Evolutionary conservation across 2,329 filamentous ascomycete species (phyloP).

Genomic region (Microcyclospora pomicola): DNA sequence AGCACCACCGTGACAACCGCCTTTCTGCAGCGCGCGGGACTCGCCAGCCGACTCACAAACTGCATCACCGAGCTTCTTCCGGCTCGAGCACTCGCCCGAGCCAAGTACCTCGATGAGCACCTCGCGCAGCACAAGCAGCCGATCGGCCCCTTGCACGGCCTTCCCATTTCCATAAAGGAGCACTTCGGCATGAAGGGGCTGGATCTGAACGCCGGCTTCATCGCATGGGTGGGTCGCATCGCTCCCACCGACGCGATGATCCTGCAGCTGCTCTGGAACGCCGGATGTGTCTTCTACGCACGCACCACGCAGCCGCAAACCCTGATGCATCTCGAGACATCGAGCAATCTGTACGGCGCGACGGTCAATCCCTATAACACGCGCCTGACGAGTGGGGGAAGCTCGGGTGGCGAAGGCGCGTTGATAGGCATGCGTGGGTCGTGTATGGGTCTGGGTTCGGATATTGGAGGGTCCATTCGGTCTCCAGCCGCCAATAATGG

Average conservation of each 20-base stretch:
- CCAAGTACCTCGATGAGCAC: constrained; percentile 29
- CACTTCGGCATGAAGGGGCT: constrained; percentile 37
- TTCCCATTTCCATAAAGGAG: constrained; percentile 41
- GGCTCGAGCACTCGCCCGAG: constrained; percentile 24
- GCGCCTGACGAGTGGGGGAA: constrained; percentile 38
- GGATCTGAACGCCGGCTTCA: constrained; percentile 37
- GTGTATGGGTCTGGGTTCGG: constrained; percentile 40
- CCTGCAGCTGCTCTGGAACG: constrained; percentile 31
- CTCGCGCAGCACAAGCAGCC: constrained; percentile 23
- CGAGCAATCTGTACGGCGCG: constrained; percentile 36
- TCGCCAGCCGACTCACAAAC: constrained; percentile 39
- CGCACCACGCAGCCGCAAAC: constrained; percentile 42
- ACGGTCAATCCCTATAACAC: constrained; percentile 43
- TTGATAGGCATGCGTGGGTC: constrained; percentile 39
- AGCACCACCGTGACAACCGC: constrained; percentile 35
- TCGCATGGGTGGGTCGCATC: constrained; percentile 34
- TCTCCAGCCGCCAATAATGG: constrained; percentile 36
- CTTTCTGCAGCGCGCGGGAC: constrained; percentile 40
- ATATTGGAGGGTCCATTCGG: constrained; percentile 39
- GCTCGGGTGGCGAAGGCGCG: constrained; percentile 44
- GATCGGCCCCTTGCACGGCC: constrained; percentile 34
- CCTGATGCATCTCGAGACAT: constrained; percentile 41
- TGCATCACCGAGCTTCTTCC: constrained; percentile 33
- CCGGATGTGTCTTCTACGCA: constrained; percentile 39
- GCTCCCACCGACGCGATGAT: constrained; percentile 35